Base-by-base conservation (phyloP, 1,284 basidiomycete genomes). In the Moniliophthora roreri region DNA sequence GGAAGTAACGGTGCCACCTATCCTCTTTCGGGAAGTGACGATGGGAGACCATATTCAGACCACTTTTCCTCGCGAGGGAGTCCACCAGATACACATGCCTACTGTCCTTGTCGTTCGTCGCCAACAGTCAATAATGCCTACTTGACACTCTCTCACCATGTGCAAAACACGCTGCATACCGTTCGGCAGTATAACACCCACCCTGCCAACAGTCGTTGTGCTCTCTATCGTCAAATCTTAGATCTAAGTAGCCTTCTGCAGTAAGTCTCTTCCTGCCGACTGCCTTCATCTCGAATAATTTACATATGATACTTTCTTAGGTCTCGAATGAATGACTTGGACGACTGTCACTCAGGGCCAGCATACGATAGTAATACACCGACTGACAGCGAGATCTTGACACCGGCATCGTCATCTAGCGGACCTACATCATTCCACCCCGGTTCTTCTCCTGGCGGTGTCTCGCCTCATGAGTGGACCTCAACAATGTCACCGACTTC, bases 361-460 rank as follows among this genome's bases (percentile, higher is more conserved):
- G 61, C 72, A 2, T 79, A 77, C 54, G 74, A 76, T 59, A 74
- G 69, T 56, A 70, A 64, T 47, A 73, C 72, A 11, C 79, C 84
- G 2, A 79, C 82, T 1, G 86, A 86, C 60, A 84, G 78, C 61
- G 86, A 87, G 60, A 78, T 88, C 55, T 70, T 88, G 74, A 82
- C 84, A 23, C 85, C 85, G 4, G 73, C 85, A 57, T 85, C 85
- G 49, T 78, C 83, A 44, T 83, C 85, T 54, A 82, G 78, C 62
- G 79, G 78, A n/a, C 74, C 75, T 40, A 59, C 69, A 8, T 73
- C 78, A 54, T 75, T 79, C 67, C 68, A 79, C 58, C 65, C 67
- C 20, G 65, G 67, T 8, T 70, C 72, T 24, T 73, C 62, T 54
- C 58, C 67, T 51, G 68, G 70, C 28, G 69, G 68, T 49, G 70